Base-by-base conservation (phyloP, 805 yeast genomes). In the Kluyveromyces nonfermentans region DNA sequence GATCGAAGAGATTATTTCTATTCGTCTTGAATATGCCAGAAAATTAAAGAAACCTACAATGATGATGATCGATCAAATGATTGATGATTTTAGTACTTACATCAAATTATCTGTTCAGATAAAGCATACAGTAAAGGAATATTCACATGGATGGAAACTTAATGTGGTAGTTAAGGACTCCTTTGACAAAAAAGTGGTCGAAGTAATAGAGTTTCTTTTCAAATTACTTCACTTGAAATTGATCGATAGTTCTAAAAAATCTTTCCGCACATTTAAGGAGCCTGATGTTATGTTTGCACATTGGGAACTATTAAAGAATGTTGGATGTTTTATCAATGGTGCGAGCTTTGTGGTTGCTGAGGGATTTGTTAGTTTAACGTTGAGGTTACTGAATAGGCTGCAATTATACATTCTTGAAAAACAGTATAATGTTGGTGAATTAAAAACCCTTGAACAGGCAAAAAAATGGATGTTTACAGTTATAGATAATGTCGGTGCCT, bases 31-130 rank as follows among this genome's bases (percentile, higher is more conserved):
- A 1, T 88, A 85, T 59, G 95, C 97, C 2, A 72, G 75, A 59
- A 83, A 82, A 55, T 65, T 90, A 39, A 77, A 74, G 42, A 84
- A 82, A 54, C 96, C 96, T 1, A 88, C 97, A 0, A 77, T 89
- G 79, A 84, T 87, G 88, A 85, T 87, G 81, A 85, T 93, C 52
- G 98, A 93, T 62, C 96, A 90, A 64, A 82, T 87, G 74, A 75
- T 90, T 48, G 88, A 78, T 37, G 95, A 87, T 59, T 83, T 90
- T 59, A 80, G 80, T 51, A 73, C 80, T 2, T 87, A 86, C 58
- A 75, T 90, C 45, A 73, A 76, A 39, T 68, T 88, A 30, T 89
- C 95, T 0, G 71, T 86, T 15, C 83, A 78, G 50, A 76, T 88
- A 41, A 81, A 87, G 57, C 77, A 75, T 45, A 78, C 86, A 0